A percentile compares a stretch with the other conserved stretches of the same genome.
Conservation (phyloP, 2,329 filamentous ascomycete species). For the Pseudogymnoascus sp. region DNA sequence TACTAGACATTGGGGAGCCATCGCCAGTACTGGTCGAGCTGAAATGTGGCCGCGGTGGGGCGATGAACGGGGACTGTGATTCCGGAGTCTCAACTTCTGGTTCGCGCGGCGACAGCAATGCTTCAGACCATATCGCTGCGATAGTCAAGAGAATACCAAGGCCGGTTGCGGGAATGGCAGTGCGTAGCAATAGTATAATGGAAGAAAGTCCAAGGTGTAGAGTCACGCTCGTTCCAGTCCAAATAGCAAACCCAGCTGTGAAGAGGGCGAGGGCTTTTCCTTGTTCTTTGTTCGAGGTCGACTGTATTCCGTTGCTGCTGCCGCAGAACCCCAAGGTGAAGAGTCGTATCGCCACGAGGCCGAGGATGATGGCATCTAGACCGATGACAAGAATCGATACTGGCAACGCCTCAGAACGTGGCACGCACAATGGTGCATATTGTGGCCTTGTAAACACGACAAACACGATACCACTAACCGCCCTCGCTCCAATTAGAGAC, state of each 20-base stretch:
- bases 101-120: conserved; percentile 19
- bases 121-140: conserved; percentile 21
- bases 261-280: conserved; percentile 22
- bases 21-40: conserved; percentile 19
- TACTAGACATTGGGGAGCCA: conserved; percentile 22
- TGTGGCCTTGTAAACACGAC: conserved; percentile 27
- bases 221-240: conserved; percentile 26
- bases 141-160: conserved; percentile 25
- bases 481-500: conserved; percentile 22
- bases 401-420: conserved; percentile 23
- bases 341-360: conserved; percentile 20
- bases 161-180: conserved; percentile 25
- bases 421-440: conserved; percentile 26
- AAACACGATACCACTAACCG: conserved; percentile 24
- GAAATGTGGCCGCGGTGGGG: conserved; percentile 20
- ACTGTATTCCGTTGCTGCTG: conserved; percentile 14
- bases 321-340: conserved; percentile 21
- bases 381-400: conserved; percentile 25
- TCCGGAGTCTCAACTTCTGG: conserved; percentile 23
- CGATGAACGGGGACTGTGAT: conserved; percentile 27
- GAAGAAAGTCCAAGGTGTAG: conserved; percentile 26
- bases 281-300: conserved; percentile 17
- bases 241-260: conserved; percentile 23
- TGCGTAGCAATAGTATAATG: conserved; percentile 24
- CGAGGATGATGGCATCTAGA: conserved; percentile 26